Conservation (phyloP, 441 rosid genomes). For the Capsella rubella region DNA sequence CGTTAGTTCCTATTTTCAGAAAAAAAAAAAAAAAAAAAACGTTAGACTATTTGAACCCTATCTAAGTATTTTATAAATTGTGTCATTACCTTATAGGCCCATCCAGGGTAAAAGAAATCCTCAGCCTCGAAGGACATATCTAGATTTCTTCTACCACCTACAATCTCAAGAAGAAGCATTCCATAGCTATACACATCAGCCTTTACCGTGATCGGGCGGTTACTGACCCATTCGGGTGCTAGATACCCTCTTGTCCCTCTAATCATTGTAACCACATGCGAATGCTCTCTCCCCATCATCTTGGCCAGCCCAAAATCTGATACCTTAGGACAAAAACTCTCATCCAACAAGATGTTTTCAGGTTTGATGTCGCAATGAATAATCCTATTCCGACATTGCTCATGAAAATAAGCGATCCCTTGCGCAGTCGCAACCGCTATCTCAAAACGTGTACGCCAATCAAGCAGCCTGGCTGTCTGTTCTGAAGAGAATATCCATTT, state of each 20-base stretch:
- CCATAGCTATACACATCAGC: slow-evolving; percentile 96
- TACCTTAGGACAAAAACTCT: slow-evolving; percentile 77
- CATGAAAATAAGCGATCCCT: slow-evolving; percentile 91
- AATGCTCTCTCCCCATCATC: slow-evolving; percentile 92
- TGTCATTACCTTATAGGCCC: slow-evolving; percentile 78
- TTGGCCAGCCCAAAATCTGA: slow-evolving; percentile 95
- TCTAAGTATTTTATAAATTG: not conserved
- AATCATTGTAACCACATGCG: slow-evolving; percentile 89
- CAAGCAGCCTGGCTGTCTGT: slow-evolving; percentile 49
- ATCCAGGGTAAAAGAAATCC: slow-evolving; percentile 86
- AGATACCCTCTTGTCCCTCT: slow-evolving; percentile 94
- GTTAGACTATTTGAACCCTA: not conserved
- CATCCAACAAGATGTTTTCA: slow-evolving; percentile 82
- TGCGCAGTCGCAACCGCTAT: slow-evolving; percentile 80
- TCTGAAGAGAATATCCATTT: slow-evolving; percentile 84
- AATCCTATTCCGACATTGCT: slow-evolving; percentile 87
- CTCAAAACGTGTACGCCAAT: slow-evolving; percentile 76
- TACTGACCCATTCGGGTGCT: slow-evolving; percentile 96
- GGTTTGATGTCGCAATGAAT: slow-evolving; percentile 96
- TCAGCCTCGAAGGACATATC: slow-evolving; percentile 79
- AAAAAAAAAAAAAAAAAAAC: too few relatives aligned
- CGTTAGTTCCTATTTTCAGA: slow-evolving; percentile 52
- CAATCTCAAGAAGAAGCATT: slow-evolving; percentile 89
- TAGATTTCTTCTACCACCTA: slow-evolving; percentile 93
- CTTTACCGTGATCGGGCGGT: slow-evolving; percentile 87